Evolutionary conservation across 306 rosid genomes (phyloP).

Genomic region (Nissolia schottii): DNA sequence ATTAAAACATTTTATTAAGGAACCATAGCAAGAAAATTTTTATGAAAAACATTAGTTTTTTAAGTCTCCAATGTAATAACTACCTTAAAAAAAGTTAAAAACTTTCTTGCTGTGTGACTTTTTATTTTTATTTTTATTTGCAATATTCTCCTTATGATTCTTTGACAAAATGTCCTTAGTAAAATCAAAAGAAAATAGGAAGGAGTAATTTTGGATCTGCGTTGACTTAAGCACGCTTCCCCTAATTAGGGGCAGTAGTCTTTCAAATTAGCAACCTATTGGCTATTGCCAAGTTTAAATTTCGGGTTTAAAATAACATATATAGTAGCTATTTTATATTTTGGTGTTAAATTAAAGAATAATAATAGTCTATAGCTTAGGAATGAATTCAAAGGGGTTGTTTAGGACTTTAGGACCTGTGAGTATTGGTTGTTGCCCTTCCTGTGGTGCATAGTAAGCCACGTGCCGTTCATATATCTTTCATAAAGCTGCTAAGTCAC

Average conservation of each 20-base stretch:
- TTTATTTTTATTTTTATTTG: too few species aligned
- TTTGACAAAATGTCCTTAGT: too few species aligned
- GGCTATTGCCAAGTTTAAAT: too few species aligned
- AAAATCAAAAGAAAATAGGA: too few species aligned
- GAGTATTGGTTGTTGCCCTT: not conserved
- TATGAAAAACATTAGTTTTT: too few species aligned
- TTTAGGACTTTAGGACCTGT: not conserved
- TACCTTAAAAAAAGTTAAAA: too few species aligned
- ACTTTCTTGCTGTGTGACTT: too few species aligned
- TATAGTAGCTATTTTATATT: not conserved
- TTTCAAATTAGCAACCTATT: not conserved
- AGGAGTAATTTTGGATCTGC: not conserved
- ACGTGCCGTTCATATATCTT: not conserved
- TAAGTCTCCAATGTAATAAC: too few species aligned
- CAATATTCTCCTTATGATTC: too few species aligned
- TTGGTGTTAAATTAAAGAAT: not conserved
- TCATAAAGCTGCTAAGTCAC: conserved; percentile 27
- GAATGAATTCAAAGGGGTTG: not conserved
- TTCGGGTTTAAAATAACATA: too few species aligned
- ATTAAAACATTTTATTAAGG: too few species aligned
- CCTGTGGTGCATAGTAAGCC: conserved; percentile 6
- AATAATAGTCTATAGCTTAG: not conserved
- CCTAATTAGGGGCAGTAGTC: not conserved
- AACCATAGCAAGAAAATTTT: too few species aligned
- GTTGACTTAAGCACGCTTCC: not conserved